Evolutionary conservation across 306 rosid species (phyloP).

Genomic region (Oemleria cerasiformis): DNA sequence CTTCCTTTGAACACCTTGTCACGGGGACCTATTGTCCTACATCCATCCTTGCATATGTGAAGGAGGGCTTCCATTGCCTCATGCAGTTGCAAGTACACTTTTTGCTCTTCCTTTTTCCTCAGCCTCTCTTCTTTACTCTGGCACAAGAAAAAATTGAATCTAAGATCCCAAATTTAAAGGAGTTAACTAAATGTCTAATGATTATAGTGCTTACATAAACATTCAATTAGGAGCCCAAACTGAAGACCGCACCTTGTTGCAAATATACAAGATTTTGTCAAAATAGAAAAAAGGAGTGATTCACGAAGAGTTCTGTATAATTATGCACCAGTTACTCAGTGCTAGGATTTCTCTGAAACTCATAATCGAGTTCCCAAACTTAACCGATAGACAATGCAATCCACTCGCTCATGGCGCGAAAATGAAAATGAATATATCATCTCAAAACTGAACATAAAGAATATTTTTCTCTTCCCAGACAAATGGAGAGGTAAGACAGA

Average conservation of each 20-base stretch:
- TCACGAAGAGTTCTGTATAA: too few species aligned
- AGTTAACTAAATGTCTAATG: not conserved
- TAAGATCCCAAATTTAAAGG: not conserved
- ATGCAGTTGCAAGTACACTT: slow-evolving; percentile 42
- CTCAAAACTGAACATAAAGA: not conserved
- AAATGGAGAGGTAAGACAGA: not conserved
- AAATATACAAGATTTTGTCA: not conserved
- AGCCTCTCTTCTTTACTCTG: slow-evolving; percentile 42
- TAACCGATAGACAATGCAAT: too few species aligned
- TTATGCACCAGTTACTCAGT: too few species aligned
- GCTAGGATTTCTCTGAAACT: too few species aligned
- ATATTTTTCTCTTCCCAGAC: not conserved
- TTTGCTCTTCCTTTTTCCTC: slow-evolving; percentile 44
- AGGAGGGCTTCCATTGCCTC: slow-evolving; percentile 58
- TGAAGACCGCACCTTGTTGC: not conserved
- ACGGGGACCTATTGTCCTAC: slow-evolving; percentile 51
- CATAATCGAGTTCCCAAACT: too few species aligned
- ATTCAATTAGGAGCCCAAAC: not conserved
- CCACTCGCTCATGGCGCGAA: too few species aligned
- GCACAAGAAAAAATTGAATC: not conserved
- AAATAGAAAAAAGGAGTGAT: too few species aligned
- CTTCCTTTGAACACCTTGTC: slow-evolving; percentile 41
- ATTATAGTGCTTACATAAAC: not conserved
- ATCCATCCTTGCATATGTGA: slow-evolving; percentile 58
- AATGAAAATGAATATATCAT: not conserved